Base-by-base conservation (phyloP, 2,329 filamentous ascomycete genomes). In the Nannizzia gypsea region DNA sequence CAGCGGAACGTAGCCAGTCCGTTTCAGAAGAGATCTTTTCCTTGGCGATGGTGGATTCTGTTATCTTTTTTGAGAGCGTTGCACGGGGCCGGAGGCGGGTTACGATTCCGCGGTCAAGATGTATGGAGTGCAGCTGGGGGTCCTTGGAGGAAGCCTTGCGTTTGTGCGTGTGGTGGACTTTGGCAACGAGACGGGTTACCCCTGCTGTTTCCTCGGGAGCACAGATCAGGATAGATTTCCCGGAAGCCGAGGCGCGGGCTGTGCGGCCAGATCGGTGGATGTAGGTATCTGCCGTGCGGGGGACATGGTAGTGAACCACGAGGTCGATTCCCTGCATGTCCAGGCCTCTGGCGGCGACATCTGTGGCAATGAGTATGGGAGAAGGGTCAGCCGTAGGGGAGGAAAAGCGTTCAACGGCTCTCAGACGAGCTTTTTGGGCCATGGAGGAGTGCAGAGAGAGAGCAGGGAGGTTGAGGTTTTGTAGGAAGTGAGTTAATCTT, bases 211-310 rank as follows among this genome's bases (percentile, higher is more conserved):
- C 93, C 62, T 97, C 92, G 0, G 93, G 92, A 0, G 87, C 85
- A 69, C 93, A 97, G 58, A 99, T 84, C 3, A 99, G 78, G 60
- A 99, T 85, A 67, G 89, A 95, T 38, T 88, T 82, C 40, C 93
- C 93, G 0, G 81, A 83, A 11, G 83, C 83, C 20, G 86, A 82
- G 2, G 88, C 92, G 68, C 93, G 89, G 1, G 93, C 93, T 0
- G 93, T 97, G 64, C 93, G 88, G 11, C 93, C 93, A 0, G 93
- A 96, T 24, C 93, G 86, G 71, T 99, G 93, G 13, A 99, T 91
- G 70, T 99, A 99, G 55, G 87, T 87, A 72, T 97, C 92, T 36
- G 93, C 93, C 0, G 90, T 81, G 60, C 91, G 87, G 1, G 93
- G 93, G 0, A 96, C 85, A 72, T 99, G 92, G 75, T 99, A 99